Evolutionary conservation across 208 protist genomes (phyloP).

Genomic region (Acanthamoeba healyi): DNA sequence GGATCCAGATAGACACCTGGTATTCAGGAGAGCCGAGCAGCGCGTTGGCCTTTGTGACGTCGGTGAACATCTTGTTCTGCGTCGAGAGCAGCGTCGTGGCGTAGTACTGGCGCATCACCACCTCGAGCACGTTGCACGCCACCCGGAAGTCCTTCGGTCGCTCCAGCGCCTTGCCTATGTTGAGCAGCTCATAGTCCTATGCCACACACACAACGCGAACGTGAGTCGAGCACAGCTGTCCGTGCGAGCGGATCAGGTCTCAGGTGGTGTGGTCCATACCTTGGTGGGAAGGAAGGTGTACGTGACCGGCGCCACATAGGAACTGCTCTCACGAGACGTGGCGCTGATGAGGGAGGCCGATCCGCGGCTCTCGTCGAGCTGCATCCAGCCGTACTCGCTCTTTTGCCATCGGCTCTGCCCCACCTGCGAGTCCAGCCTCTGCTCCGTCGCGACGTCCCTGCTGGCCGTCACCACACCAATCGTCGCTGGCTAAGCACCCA

Average conservation of each 20-base stretch:
- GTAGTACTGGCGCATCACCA: constrained; percentile 29
- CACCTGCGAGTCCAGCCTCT: not conserved
- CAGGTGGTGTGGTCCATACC: not conserved
- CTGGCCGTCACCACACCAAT: not conserved
- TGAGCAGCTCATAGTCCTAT: constrained; percentile 1
- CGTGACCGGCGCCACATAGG: not conserved
- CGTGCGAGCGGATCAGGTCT: no score
- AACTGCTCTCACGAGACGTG: not conserved
- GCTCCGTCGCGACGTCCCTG: not conserved
- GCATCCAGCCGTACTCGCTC: constrained; percentile 37
- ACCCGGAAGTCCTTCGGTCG: not conserved
- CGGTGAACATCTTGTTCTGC: constrained; percentile 16
- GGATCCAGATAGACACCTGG: not conserved
- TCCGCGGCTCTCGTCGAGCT: not conserved
- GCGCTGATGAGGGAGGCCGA: constrained; percentile 2
- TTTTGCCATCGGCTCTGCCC: constrained; percentile 21
- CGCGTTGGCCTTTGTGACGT: constrained; percentile 4
- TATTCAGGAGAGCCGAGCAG: not conserved
- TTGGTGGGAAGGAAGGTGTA: constrained; percentile 10
- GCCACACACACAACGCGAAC: not conserved
- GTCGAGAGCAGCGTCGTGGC: not conserved
- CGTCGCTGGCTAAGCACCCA: no score
- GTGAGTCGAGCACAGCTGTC: no score
- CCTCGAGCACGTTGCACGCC: constrained; percentile 11
- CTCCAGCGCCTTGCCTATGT: not conserved